phyloP scores from a whole-genome alignment of 2,329 filamentous ascomycete genomes.

The Sarocladium strictum region DNA sequence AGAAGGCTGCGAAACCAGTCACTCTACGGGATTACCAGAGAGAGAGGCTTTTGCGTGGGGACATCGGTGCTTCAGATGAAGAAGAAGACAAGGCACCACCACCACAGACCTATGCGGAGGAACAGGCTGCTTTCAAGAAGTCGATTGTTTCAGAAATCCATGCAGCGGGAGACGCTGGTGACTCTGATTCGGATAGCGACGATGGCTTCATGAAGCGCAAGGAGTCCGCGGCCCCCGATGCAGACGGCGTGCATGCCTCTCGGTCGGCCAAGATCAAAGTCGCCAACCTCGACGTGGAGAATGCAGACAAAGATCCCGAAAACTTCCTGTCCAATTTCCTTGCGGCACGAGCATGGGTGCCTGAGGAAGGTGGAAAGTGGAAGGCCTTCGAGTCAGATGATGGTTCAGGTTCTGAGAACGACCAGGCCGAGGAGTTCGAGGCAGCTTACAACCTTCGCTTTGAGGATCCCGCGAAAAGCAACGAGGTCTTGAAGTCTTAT shows the following conservation, averaged over 20 bases:
- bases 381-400: constrained; percentile 91
- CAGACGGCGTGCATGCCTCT: constrained; percentile 51
- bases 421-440: constrained; percentile 81
- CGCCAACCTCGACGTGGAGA: constrained; percentile 57
- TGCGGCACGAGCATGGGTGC: constrained; percentile 84
- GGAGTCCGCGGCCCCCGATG: constrained; percentile 32
- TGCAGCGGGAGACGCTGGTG: constrained; percentile 44
- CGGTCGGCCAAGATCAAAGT: constrained; percentile 43
- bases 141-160: constrained; percentile 78
- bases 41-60: constrained; percentile 75
- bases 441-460: constrained; percentile 94
- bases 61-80: constrained; percentile 51
- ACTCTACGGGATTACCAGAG: constrained; percentile 87
- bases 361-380: constrained; percentile 59
- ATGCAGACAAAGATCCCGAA: constrained; percentile 84
- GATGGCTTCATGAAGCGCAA: constrained; percentile 71
- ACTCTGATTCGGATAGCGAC: constrained; percentile 46
- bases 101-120: constrained; percentile 73
- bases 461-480: constrained; percentile 82
- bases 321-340: constrained; percentile 93
- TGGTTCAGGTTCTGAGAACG: constrained; percentile 63
- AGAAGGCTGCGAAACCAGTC: constrained; percentile 76
- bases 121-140: constrained; percentile 78
- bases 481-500: constrained; percentile 83
- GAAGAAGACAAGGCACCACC: constrained; percentile 42